These are phyloP conservation scores for Chaetomiaceae sp. DNA, from an alignment of 2,329 filamentous ascomycete genomes.

Conservation along the genomic window DNA sequence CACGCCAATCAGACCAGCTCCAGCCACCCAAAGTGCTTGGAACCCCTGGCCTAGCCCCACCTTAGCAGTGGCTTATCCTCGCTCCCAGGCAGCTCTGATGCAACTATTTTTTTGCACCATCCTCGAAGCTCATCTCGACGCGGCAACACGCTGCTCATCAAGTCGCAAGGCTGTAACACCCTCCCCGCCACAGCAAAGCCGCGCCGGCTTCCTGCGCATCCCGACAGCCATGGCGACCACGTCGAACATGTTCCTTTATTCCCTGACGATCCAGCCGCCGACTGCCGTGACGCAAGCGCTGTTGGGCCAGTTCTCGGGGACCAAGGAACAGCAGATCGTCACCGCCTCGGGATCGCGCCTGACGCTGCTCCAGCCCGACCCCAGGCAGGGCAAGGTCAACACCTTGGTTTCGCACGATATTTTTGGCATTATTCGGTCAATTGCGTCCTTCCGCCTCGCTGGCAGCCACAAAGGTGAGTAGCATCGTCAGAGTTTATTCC, in stretches of 20 bases:
- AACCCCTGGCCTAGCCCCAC: no score
- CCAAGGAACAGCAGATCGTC: constrained; percentile 95
- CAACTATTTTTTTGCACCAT: constrained; percentile 1
- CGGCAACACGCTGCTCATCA: constrained; percentile 13
- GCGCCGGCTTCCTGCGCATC: constrained; percentile 47
- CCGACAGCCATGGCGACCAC: constrained; percentile 79
- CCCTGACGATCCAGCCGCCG: constrained; percentile 88
- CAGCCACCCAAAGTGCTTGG: constrained; percentile 16
- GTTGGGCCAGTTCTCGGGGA: constrained; percentile 90
- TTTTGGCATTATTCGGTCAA: constrained; percentile 87
- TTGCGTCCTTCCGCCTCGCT: constrained; percentile 85
- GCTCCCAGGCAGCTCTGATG: no score
- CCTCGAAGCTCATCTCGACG: constrained; percentile 3
- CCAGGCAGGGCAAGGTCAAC: constrained; percentile 76
- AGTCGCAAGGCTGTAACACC: constrained; percentile 12
- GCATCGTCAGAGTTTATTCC: no score
- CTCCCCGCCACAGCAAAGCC: constrained; percentile 27
- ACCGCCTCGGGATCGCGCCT: constrained; percentile 88
- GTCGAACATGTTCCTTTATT: constrained; percentile 98
- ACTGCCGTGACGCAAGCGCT: constrained; percentile 86
- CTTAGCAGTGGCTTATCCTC: not conserved
- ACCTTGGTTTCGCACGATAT: constrained; percentile 87
- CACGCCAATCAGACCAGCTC: constrained; percentile 13
- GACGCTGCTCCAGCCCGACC: constrained; percentile 79
- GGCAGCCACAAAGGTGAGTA: constrained; percentile 92